Base-by-base conservation (phyloP, 2,329 filamentous ascomycete species). In the Penicillium sp. region DNA sequence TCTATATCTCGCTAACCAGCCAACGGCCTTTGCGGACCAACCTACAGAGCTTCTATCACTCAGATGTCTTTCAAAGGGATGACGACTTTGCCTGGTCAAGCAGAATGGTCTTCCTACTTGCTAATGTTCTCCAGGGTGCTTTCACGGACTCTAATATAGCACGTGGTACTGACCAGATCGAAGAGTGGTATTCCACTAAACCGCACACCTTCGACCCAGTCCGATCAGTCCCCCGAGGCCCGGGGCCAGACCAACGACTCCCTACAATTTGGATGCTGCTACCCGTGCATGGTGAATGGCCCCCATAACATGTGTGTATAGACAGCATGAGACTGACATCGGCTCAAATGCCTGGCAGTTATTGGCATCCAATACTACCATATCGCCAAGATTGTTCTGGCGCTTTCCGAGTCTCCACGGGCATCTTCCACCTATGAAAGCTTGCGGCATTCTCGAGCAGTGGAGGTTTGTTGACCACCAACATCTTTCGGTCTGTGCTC, bases 61-160 rank as follows among this genome's bases (percentile, higher is more conserved):
- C 72, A 1, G 59, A 65, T 25, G 64, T 68, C 3, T 74, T 74
- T 45, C 55, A 59, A 0, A 65, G 65, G 46, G 57, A 64, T 9
- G 70, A 73, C 35, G 72, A 75, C 32, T 72, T 69, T 49, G 65
- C 71, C 4, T 75, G 70, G 61, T 68, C 69, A 2, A 75, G 69
- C 44, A 54, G 65, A 15, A 69, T 75, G 52, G 67, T 75, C 5
- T 68, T 74, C 32, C 54, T 73, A 7, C 65, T 75, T 13, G 71
- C 71, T 7, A 71, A 65, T 46, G 65, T 71, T 1, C 55, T 65
- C 60, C 52, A 68, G 35, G 55, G 44, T 39, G 57, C 60, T 3
- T 64, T 68, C 27, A 54, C 51, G 1, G 49, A 56, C 9, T 29
- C 47, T 4, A 42, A 46, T 2, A 40, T n/a, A 16, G 25, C 41